Evolutionary conservation across 805 yeast species (phyloP), one percentile per base, ranked within the genome.

Genomic region (Huiozyma naganishii): DNA sequence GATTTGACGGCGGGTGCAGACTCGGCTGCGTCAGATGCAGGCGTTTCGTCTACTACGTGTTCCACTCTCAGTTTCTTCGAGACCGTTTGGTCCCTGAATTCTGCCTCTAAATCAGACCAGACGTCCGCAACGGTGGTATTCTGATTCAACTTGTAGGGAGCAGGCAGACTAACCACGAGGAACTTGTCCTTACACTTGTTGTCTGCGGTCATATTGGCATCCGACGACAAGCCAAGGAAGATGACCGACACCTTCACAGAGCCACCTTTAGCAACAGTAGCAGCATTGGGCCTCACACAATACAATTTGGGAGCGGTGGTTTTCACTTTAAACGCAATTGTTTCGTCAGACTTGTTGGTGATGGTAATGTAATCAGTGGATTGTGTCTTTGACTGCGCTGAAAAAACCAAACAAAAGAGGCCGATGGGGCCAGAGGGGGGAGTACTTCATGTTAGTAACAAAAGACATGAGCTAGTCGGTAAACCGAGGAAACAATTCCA

Each of bases 231-330:
- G 10, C 95, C 95, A 65, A 89, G 88, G 49, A 87, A 78, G 54
- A 87, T 85, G 55, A 92, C 81, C 37, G 89, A 76, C 42, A 92
- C 86, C 43, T 83, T 77, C 44, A 79, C 65, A 12, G 79, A 61
- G 50, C 76, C 74, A 32, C 94, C 92, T 8, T 97, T 88, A 32
- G 69, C 70, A 44, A 92, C 70, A 37, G 81, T 62, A 11, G 92
- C 78, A 47, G 97, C 89, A 62, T 89, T 92, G 50, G 98, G 98
- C 67, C 96, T 81, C 44, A 92, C 97, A 65, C 95, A 86, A 71
- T 89, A 82, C 64, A 86, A 71, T 64, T 85, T 88, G 48, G 98
- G 98, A 7, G 97, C 97, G 6, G 98, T 92, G 39, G 98, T 90
- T 69, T 90, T 92, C 59, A 92, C 96, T 69, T 92, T 92, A 73